A percentile compares a stretch with the other conserved stretches of the same genome.
Conservation (phyloP, 345 rosid genomes). For the Nasturtium officinale region DNA sequence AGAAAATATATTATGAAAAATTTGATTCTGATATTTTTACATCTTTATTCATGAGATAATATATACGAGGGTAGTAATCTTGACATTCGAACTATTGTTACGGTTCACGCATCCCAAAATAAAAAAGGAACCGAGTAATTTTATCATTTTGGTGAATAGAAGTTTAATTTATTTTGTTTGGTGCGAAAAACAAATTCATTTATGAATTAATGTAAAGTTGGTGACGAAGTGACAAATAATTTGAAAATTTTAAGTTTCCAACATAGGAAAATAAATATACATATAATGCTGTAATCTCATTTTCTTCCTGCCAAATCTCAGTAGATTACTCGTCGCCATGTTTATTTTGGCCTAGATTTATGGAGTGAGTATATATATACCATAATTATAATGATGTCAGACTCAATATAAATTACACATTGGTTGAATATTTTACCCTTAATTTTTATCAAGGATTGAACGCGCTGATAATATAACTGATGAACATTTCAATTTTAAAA, state of each 20-base stretch:
- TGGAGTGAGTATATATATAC: background rate
- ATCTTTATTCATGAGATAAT: background rate
- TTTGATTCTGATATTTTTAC: background rate
- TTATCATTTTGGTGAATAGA: conserved; percentile 19
- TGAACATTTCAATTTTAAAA: background rate
- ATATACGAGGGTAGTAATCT: conserved; percentile 2
- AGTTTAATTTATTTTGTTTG: background rate
- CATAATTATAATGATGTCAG: background rate
- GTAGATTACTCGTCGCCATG: background rate
- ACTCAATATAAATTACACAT: background rate
- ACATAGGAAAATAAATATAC: background rate
- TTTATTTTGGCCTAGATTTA: conserved; percentile 15
- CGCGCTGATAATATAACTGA: conserved; percentile 5
- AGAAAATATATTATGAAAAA: background rate
- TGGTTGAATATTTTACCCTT: background rate
- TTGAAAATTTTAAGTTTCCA: background rate
- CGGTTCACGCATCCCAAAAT: conserved; percentile 39
- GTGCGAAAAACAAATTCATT: conserved; percentile 19
- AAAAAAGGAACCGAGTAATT: background rate
- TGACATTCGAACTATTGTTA: conserved; percentile 21
- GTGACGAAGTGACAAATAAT: conserved; percentile 6
- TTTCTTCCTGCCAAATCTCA: background rate
- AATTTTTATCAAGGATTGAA: background rate
- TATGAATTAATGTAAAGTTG: conserved; percentile 18
- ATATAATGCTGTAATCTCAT: background rate